A percentile compares a stretch with the other conserved stretches of the same genome.
Evolutionary conservation across 2,329 filamentous ascomycete species (phyloP).

Genomic region (Pyrenochaeta sp.): DNA sequence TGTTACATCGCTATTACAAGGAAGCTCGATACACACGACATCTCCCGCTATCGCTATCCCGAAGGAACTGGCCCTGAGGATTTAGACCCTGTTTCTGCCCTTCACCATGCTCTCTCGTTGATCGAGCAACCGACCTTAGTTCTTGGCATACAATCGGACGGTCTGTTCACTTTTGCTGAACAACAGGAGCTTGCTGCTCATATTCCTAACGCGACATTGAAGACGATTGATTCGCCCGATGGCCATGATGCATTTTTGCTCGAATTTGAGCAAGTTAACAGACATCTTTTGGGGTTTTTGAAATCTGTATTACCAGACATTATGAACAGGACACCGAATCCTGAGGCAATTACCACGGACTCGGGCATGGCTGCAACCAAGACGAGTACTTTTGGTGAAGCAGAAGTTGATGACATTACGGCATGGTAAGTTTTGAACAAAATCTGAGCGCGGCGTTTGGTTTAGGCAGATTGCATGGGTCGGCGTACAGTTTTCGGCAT

Average conservation of each 20-base stretch:
- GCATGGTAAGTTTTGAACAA: slow-evolving; percentile 71
- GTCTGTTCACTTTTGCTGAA: slow-evolving; percentile 95
- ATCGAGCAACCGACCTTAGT: slow-evolving; percentile 92
- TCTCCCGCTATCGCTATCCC: slow-evolving; percentile 75
- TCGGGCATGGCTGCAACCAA: slow-evolving; percentile 70
- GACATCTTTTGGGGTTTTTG: slow-evolving; percentile 83
- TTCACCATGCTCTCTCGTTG: slow-evolving; percentile 74
- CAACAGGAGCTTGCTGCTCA: slow-evolving; percentile 88
- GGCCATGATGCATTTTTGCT: slow-evolving; percentile 96
- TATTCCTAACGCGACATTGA: slow-evolving; percentile 78
- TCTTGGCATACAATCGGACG: slow-evolving; percentile 93
- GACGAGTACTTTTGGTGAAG: slow-evolving; percentile 92
- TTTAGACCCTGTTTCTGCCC: slow-evolving; percentile 62
- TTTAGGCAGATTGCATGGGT: slow-evolving; percentile 17
- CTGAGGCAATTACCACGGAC: slow-evolving; percentile 50
- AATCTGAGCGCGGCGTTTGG: slow-evolving; percentile 37
- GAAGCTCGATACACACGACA: slow-evolving; percentile 96
- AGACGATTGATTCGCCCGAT: slow-evolving; percentile 91
- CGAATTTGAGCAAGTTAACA: slow-evolving; percentile 97
- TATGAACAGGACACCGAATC: slow-evolving; percentile 66
- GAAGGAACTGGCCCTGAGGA: slow-evolving; percentile 36
- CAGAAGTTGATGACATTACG: slow-evolving; percentile 94
- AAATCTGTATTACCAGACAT: slow-evolving; percentile 85
- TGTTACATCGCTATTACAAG: slow-evolving; percentile 99
- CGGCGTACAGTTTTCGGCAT: slow-evolving; percentile 44